phyloP scores from a whole-genome alignment of 2,329 filamentous ascomycete species.

The Lachnellula occidentalis region DNA sequence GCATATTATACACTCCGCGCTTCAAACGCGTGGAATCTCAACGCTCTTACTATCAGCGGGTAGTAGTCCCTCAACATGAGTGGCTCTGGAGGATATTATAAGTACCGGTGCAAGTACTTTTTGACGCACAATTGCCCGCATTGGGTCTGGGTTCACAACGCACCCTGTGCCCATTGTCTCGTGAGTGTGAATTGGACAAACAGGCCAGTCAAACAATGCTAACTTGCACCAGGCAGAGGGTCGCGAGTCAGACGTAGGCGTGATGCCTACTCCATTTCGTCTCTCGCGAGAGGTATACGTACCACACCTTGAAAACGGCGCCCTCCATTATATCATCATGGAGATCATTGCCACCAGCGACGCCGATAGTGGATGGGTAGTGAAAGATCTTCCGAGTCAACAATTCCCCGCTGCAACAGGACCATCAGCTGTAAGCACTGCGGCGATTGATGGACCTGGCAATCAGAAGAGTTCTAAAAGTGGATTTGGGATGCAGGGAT shows the following conservation, averaged over 20 bases:
- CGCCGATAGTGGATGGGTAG: slow-evolving; percentile 26
- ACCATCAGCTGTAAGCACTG: slow-evolving; percentile 15
- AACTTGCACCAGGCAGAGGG: slow-evolving; percentile 40
- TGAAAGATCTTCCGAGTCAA: slow-evolving; percentile 20
- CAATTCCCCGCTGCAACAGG: slow-evolving; percentile 20
- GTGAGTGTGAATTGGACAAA: slow-evolving; percentile 33
- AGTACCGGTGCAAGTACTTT: slow-evolving; percentile 52
- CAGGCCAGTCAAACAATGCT: neutral
- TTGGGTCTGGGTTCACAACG: slow-evolving; percentile 50
- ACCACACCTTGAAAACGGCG: slow-evolving; percentile 41
- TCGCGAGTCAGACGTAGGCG: slow-evolving; percentile 38
- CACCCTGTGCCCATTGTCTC: slow-evolving; percentile 44
- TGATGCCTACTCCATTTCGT: slow-evolving; percentile 21
- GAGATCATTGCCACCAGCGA: slow-evolving; percentile 36
- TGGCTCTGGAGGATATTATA: slow-evolving; percentile 36
- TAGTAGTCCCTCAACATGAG: slow-evolving; percentile 28
- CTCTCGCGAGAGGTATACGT: slow-evolving; percentile 40
- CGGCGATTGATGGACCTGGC: slow-evolving; percentile 17
- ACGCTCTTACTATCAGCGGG: slow-evolving; percentile 29
- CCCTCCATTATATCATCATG: slow-evolving; percentile 44
- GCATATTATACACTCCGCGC: slow-evolving; percentile 10
- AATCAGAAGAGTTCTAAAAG: slow-evolving; percentile 11
- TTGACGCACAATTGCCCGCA: slow-evolving; percentile 46
- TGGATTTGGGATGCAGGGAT: slow-evolving; percentile 8
- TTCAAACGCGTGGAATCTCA: slow-evolving; percentile 16